Conservation (phyloP, 768 basidiomycete species). For the Hygrophoropsis aurantiaca region DNA sequence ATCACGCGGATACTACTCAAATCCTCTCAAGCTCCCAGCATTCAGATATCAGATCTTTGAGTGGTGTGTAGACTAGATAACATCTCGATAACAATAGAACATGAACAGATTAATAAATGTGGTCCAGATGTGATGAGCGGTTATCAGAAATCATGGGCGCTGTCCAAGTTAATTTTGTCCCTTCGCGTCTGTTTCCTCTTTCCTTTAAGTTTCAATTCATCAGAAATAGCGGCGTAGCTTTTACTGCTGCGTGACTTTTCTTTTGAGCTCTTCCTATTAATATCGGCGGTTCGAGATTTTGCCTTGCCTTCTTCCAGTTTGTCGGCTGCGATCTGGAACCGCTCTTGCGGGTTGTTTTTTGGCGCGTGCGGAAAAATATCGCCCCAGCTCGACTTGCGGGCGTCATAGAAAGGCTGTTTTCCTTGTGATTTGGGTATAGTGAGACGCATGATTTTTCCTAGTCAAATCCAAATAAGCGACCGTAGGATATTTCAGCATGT, state of each 20-base stretch:
- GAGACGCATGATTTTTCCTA: constrained; percentile 89
- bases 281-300: constrained; percentile 43
- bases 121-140: not conserved
- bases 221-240: constrained; percentile 38
- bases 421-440: constrained; percentile 93
- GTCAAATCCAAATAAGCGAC: not conserved
- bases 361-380: constrained; percentile 91
- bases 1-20: constrained; percentile 84
- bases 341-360: constrained; percentile 73
- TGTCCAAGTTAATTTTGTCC: constrained; percentile 6
- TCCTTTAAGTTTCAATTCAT: constrained; percentile 41
- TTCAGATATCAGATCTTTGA: constrained; percentile 79
- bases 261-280: constrained; percentile 54
- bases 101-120: not conserved
- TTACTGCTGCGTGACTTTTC: constrained; percentile 27
- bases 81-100: constrained; percentile 1
- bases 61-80: not conserved
- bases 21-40: constrained; percentile 85
- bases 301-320: constrained; percentile 28
- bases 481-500: not conserved
- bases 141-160: not conserved
- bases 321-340: constrained; percentile 41
- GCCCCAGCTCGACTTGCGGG: constrained; percentile 91
- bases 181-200: constrained; percentile 35
- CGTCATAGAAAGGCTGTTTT: constrained; percentile 94